phyloP scores from a whole-genome alignment of 2,329 filamentous ascomycete species.

The Epichloe festucae region DNA sequence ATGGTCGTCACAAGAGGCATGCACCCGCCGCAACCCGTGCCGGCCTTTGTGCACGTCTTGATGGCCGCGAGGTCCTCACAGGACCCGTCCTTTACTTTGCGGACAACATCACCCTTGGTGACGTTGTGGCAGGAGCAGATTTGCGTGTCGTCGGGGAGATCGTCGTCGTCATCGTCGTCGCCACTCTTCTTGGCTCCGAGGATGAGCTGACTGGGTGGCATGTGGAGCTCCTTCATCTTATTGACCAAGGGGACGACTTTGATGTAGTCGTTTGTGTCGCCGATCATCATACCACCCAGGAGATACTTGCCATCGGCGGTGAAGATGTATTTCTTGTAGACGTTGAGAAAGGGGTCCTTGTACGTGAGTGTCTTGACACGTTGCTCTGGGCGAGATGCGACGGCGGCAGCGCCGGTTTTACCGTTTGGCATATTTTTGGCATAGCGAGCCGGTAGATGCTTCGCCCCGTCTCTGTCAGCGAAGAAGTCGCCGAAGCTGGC shows the following conservation, averaged over 20 bases:
- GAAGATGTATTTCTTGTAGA: constrained; percentile 93
- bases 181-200: constrained; percentile 60
- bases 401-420: background rate
- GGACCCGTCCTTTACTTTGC: constrained; percentile 58
- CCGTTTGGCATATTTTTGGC: constrained; percentile 19
- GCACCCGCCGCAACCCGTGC: constrained; percentile 81
- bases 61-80: constrained; percentile 74
- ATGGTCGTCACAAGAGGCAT: constrained; percentile 80
- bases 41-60: constrained; percentile 84
- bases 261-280: constrained; percentile 80
- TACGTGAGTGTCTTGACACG: constrained; percentile 73
- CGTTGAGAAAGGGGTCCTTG: constrained; percentile 73
- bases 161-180: constrained; percentile 52
- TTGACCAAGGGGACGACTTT: constrained; percentile 82
- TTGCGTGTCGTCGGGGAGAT: constrained; percentile 74
- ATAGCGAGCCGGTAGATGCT: constrained; percentile 51
- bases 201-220: constrained; percentile 72
- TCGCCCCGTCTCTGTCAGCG: constrained; percentile 72
- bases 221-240: constrained; percentile 64
- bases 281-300: constrained; percentile 95
- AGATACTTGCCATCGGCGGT: constrained; percentile 81
- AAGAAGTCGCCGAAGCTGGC: constrained; percentile 93
- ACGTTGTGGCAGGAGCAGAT: constrained; percentile 93
- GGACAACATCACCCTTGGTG: constrained; percentile 66
- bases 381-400: background rate